Evolutionary conservation across 2,329 filamentous ascomycete species (phyloP), one percentile per base, ranked within the genome.

Genomic region (Pseudogymnoascus sp.): DNA sequence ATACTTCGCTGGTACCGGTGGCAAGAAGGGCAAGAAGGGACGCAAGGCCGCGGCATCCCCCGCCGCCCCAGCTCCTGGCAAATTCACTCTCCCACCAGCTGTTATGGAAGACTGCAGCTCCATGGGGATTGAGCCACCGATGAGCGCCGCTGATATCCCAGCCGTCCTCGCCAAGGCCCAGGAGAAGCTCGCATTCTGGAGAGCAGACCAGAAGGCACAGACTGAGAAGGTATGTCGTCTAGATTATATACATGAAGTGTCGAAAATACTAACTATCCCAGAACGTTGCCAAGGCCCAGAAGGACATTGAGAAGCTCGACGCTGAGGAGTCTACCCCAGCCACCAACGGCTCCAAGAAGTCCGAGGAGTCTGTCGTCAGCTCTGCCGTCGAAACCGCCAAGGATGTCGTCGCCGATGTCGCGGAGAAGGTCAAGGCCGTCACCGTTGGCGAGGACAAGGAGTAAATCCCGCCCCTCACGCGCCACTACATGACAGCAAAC

Each of bases 221-320:
- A 99, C 95, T 19, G 85, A 95, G 75, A 89, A 91, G 80, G 95
- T 96, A 79, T 40, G 13, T 56, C 40, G 35, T 64, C 5, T 21
- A 1, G 40, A 3, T 33, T 5, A 24, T 61, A 29, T 16, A 11
- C 1, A 33, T 35, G 6, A n/a, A 29, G 47, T 67, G 65, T 68
- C 72, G 65, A 68, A 64, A 62, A 67, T 68, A 64, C 72, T 78
- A 72, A 78, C 65, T 13, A 37, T 6, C 31, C 6, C 72, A 97
- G 95, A 99, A 99, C 82, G 88, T 97, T 66, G 90, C 91, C 67
- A 96, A 97, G 78, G 95, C 95, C 66, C 89, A 96, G 81, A 93
- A 93, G 77, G 92, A 97, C 77, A 96, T 99, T 67, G 91, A 93
- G 74, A 87, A 87, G 69, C 85, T 97, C 63, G 93, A 97, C 74